Conservation (phyloP, 768 basidiomycete genomes). For the Serendipita indica region DNA sequence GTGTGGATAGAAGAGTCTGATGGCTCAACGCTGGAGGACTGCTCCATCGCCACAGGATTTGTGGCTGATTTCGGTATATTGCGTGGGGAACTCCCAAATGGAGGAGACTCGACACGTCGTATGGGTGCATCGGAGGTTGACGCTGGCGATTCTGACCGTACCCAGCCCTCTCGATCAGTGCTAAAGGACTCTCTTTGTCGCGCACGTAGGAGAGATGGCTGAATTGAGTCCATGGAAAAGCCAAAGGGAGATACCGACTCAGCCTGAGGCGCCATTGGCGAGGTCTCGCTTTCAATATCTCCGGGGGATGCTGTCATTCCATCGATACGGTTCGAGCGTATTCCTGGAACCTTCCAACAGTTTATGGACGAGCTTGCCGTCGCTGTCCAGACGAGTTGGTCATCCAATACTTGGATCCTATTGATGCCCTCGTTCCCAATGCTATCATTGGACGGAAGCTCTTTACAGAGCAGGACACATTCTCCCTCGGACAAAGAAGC, state of each 20-base stretch:
- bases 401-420: constrained; percentile 68
- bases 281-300: not conserved
- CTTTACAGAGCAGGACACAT: constrained; percentile 61
- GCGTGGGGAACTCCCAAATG: not conserved
- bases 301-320: not conserved
- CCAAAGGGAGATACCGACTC: not conserved
- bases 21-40: not conserved
- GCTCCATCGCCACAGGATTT: too few species aligned
- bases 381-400: constrained; percentile 80
- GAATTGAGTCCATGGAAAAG: not conserved
- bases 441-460: constrained; percentile 16
- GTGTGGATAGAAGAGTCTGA: not conserved
- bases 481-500: constrained; percentile 75
- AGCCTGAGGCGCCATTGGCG: not conserved
- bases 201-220: not conserved
- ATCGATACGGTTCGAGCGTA: not conserved
- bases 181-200: not conserved
- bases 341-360: constrained; percentile 60
- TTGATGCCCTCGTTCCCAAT: constrained; percentile 51
- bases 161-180: not conserved
- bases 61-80: not conserved
- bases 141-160: not conserved
- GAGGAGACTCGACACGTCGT: too few species aligned
- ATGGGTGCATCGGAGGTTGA: too few species aligned
- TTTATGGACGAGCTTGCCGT: constrained; percentile 66